These are phyloP conservation scores for Boletus rubescentipes DNA, from an alignment of 768 basidiomycete species.

Conservation along the genomic window DNA sequence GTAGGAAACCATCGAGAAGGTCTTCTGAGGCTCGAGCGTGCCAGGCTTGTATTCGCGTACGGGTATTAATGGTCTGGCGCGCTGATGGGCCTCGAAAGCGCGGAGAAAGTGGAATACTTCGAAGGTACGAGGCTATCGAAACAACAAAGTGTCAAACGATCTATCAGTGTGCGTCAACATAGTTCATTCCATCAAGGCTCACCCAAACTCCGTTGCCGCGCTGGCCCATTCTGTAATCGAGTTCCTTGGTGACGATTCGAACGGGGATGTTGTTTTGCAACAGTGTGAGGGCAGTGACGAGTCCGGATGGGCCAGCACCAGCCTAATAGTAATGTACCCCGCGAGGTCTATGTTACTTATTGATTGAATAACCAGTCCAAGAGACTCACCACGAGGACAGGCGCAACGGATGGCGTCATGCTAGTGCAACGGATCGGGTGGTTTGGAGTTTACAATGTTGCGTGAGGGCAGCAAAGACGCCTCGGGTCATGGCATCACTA, in stretches of 20 bases:
- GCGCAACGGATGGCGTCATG: conserved; percentile 12
- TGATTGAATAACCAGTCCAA: neutral
- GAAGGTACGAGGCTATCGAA: conserved; percentile 33
- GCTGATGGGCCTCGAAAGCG: conserved; percentile 36
- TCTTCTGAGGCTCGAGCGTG: conserved; percentile 17
- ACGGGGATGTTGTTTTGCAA: conserved; percentile 47
- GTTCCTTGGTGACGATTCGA: conserved; percentile 50
- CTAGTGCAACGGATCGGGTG: neutral
- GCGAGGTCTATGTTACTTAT: neutral
- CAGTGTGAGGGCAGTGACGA: conserved; percentile 33
- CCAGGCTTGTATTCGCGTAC: conserved; percentile 36
- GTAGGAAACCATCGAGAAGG: neutral
- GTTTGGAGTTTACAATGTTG: neutral
- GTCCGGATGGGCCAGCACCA: conserved; percentile 32
- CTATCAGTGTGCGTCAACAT: neutral
- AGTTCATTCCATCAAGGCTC: neutral
- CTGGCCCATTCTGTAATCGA: conserved; percentile 35
- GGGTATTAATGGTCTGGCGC: conserved; percentile 24
- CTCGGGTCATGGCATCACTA: neutral
- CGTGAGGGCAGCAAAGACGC: neutral
- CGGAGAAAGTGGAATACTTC: conserved; percentile 43
- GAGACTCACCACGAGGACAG: conserved; percentile 23
- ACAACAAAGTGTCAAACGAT: neutral
- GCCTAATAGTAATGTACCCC: conserved; percentile 11
- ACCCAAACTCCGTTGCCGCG: conserved; percentile 43